phyloP scores from a whole-genome alignment of 106 monocot genomes.

The Triglochin maritima region DNA sequence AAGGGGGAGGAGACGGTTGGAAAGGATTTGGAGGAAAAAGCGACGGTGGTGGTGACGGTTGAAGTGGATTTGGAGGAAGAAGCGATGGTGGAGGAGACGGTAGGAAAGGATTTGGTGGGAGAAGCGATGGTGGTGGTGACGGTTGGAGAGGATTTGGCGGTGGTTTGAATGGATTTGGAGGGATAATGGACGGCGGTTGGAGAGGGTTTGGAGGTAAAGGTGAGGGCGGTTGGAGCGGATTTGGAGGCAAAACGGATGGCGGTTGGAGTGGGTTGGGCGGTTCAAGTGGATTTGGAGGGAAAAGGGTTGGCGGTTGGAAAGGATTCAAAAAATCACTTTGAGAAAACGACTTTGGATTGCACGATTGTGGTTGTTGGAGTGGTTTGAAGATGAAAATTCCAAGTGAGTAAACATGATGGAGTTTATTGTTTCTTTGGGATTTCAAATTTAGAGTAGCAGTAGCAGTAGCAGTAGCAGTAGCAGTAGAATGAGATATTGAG shows the following conservation, averaged over 20 bases:
- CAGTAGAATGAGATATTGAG: conserved; percentile 4
- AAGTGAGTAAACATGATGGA: conserved; percentile 35
- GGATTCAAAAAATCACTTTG: neutral
- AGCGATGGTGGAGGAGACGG: neutral
- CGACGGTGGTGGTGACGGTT: neutral
- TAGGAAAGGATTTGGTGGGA: neutral
- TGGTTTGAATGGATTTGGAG: conserved; percentile 14
- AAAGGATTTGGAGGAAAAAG: neutral
- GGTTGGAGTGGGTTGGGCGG: neutral
- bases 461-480: conserved; percentile 14
- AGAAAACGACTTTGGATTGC: conserved; percentile 19
- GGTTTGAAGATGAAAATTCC: conserved; percentile 55
- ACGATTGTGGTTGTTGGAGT: conserved; percentile 27
- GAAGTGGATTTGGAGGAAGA: neutral
- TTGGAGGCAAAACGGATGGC: neutral
- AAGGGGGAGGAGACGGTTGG: conserved; percentile 4
- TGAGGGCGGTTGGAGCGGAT: conserved; percentile 18
- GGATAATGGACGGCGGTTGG: conserved; percentile 14
- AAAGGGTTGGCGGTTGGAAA: neutral
- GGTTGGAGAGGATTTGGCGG: conserved; percentile 9
- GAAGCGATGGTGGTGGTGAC: neutral
- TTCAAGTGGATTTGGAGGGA: neutral
- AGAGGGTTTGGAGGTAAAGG: conserved; percentile 8
- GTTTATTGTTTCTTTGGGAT: conserved; percentile 6
- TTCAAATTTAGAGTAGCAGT: conserved; percentile 8